Evolutionary conservation across 805 yeast species (phyloP).

Genomic region (Kodamaea kakaduensis): DNA sequence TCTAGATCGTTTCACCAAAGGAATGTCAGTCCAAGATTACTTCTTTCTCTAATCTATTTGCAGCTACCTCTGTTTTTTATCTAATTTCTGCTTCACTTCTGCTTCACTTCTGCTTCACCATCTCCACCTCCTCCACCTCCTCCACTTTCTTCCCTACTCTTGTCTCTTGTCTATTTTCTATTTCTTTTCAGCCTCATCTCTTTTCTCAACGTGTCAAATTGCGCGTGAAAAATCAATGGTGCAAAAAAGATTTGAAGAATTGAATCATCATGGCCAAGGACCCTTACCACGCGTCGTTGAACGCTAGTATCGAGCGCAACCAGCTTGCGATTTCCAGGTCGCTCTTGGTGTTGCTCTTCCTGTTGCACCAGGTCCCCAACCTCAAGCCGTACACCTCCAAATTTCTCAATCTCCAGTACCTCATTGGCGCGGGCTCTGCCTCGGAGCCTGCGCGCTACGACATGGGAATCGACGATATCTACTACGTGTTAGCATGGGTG

Average conservation of each 20-base stretch:
- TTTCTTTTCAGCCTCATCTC: no score
- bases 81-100: no score
- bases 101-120: no score
- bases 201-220: conserved; percentile 3
- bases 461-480: conserved; percentile 53
- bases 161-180: no score
- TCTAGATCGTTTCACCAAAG: no score
- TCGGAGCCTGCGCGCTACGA: conserved; percentile 35
- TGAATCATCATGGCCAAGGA: conserved; percentile 3
- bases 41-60: no score
- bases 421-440: conserved; percentile 11
- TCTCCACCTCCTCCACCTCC: no score
- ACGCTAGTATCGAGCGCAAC: conserved; percentile 32
- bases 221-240: neutral
- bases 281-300: conserved; percentile 19
- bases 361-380: conserved; percentile 21
- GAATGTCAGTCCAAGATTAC: no score
- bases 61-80: no score
- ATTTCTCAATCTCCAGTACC: conserved; percentile 34
- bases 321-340: conserved; percentile 32
- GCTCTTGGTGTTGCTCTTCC: conserved; percentile 25
- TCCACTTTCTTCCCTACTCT: no score
- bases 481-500: conserved; percentile 51
- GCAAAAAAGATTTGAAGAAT: neutral
- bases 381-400: conserved; percentile 27